Evolutionary conservation across 371 early-diverging fungal genomes (phyloP).

Genomic region (Neoconidiobolus thromboides): DNA sequence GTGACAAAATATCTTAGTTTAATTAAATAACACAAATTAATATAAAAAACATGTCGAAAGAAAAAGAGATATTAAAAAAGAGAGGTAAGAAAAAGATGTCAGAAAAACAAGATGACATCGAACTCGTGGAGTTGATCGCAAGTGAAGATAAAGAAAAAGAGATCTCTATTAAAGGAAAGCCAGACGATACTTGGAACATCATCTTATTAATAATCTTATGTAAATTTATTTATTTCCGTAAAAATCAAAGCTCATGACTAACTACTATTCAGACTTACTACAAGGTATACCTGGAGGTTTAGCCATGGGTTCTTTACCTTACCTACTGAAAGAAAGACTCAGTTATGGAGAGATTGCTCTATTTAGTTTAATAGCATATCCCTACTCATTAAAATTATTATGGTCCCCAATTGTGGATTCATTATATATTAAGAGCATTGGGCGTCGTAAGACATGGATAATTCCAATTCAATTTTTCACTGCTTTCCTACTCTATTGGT

Average conservation of each 20-base stretch:
- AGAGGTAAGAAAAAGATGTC: too few species aligned
- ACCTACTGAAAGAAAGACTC: conserved; percentile 74
- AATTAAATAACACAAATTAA: too few species aligned
- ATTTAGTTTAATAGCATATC: conserved; percentile 86
- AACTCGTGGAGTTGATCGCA: too few species aligned
- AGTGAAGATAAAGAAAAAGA: too few species aligned
- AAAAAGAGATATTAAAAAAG: too few species aligned
- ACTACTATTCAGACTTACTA: conserved; percentile 39
- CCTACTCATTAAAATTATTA: conserved; percentile 75
- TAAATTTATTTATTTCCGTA: conserved; percentile 16
- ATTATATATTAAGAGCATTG: conserved; percentile 52
- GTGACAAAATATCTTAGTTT: too few species aligned
- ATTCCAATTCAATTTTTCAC: conserved; percentile 85
- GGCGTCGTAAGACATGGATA: conserved; percentile 93
- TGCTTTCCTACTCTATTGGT: conserved; percentile 48
- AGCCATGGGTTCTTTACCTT: conserved; percentile 80
- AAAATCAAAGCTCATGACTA: too few species aligned
- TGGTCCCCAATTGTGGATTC: conserved; percentile 96
- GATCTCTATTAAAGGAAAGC: too few species aligned
- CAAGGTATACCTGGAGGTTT: conserved; percentile 91
- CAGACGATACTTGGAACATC: conserved; percentile 36
- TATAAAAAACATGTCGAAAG: too few species aligned
- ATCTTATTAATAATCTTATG: conserved; percentile 41
- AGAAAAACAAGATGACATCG: too few species aligned
- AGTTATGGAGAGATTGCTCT: conserved; percentile 80